Conservation (phyloP, 495 filamentous ascomycete species). For the Penicillium tannophilum region DNA sequence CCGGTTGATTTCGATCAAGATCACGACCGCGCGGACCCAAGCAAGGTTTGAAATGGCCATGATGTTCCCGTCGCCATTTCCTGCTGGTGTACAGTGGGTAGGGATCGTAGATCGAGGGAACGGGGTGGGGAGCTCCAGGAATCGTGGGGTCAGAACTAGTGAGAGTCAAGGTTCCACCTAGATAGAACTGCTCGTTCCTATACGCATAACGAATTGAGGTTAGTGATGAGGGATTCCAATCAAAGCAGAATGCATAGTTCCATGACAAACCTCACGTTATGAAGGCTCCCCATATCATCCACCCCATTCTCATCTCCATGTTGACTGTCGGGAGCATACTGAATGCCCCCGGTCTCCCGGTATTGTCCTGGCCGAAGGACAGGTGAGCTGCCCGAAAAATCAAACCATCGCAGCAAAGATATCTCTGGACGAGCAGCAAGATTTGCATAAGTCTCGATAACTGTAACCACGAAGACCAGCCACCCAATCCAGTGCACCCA, state of each 20-base stretch:
- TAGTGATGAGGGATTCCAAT: background rate
- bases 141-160: slow-evolving; percentile 18
- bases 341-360: background rate
- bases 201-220: background rate
- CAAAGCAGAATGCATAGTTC: background rate
- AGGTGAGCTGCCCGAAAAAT: background rate
- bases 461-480: slow-evolving; percentile 10
- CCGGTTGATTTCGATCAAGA: slow-evolving; percentile 43
- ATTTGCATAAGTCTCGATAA: slow-evolving; percentile 12
- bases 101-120: slow-evolving; percentile 45
- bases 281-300: slow-evolving; percentile 22
- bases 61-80: slow-evolving; percentile 44
- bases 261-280: slow-evolving; percentile 22
- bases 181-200: slow-evolving; percentile 28
- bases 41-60: slow-evolving; percentile 44
- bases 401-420: slow-evolving; percentile 1
- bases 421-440: slow-evolving; percentile 9
- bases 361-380: slow-evolving; percentile 29
- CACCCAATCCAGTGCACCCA: slow-evolving; percentile 20
- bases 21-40: slow-evolving; percentile 48
- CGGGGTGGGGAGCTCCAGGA: slow-evolving; percentile 17
- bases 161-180: slow-evolving; percentile 31
- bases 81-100: slow-evolving; percentile 54
- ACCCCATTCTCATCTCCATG: slow-evolving; percentile 21
- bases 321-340: background rate